Conservation (phyloP, 108 stramenopile genomes). For the Schizochytrium sp. region DNA sequence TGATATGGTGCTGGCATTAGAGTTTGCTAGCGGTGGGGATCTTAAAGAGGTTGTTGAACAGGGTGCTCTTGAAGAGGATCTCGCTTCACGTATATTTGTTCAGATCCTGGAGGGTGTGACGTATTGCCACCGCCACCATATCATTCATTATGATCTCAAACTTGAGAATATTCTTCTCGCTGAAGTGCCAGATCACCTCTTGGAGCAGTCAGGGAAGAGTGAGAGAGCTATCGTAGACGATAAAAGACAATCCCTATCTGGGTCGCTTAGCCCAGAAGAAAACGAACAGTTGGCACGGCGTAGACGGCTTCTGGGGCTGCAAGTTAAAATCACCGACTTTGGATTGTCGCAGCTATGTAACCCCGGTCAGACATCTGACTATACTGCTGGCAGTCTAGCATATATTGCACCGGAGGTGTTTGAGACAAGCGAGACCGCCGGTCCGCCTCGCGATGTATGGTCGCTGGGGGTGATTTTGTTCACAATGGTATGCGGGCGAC, state of each 20-base stretch:
- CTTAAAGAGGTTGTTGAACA: conserved; percentile 50
- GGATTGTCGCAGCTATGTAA: conserved; percentile 55
- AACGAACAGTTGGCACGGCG: background rate
- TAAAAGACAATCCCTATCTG: no score
- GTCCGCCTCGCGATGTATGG: conserved; percentile 46
- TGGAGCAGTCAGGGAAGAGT: no score
- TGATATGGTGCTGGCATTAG: conserved; percentile 45
- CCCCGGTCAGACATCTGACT: conserved; percentile 50
- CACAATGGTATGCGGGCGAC: conserved; percentile 24
- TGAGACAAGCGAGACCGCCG: conserved; percentile 10
- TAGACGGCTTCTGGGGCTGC: conserved; percentile 24
- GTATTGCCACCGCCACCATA: conserved; percentile 58
- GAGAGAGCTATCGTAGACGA: no score
- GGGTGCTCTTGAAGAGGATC: conserved; percentile 48
- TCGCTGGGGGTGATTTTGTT: conserved; percentile 48
- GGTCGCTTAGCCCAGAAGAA: no score
- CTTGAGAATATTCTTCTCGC: conserved; percentile 52
- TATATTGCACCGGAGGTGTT: conserved; percentile 58
- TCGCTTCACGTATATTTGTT: conserved; percentile 54
- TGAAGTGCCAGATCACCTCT: background rate
- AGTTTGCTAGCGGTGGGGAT: conserved; percentile 35
- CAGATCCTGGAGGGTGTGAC: conserved; percentile 58
- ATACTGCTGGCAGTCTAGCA: conserved; percentile 29
- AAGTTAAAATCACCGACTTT: conserved; percentile 53
- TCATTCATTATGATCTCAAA: conserved; percentile 55